Base-by-base conservation (phyloP, 202 grass and related monocot species). In the Panicum hallii region DNA sequence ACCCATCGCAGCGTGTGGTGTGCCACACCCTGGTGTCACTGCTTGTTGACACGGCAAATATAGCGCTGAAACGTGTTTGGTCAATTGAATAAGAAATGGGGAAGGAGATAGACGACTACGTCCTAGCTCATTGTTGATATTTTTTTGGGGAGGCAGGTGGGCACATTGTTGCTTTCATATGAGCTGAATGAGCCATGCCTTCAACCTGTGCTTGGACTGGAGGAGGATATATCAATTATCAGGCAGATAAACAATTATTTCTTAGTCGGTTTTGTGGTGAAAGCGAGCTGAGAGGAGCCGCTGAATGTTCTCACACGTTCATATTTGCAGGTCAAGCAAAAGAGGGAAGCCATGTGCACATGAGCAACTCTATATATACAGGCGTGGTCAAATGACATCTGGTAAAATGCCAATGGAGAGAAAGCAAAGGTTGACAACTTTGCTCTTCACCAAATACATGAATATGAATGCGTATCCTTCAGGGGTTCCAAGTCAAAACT, bases 11-110 rank as follows among this genome's bases (percentile, higher is more conserved):
- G 15, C 9, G 23, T 56, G 28, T 26, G 26, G 23, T 56, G 19
- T 60, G 63, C 26, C 15, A 34, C 53, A 40, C 58, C 40, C 8
- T 58, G 43, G 67, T 63, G 77, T 80, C 84, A 86, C 52, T 38
- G 3, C 4, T 28, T n/a, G 48, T 55, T 67, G 60, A 55, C 82
- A 23, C 11, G 48, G 60, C 26, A 75, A 55, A n/a, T 30, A 30
- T 62, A 41, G 26, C 4, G 11, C 8, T 12, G 15, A 16, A 48
- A 43, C 44, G 15, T 72, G 46, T 45, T 65, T 44, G 46, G 49
- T 77, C 82, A 57, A 46, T 45, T 67, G 61, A 9, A 6, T 55
- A 32, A 45, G 38, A 30, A 63, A 63, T 15, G 32, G 36, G 36
- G 36, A 14, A 32, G 12, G 8, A 3, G 3, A 28, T 0, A 28